phyloP scores from a whole-genome alignment of 2,329 filamentous ascomycete genomes.

The Parastagonospora avenae region DNA sequence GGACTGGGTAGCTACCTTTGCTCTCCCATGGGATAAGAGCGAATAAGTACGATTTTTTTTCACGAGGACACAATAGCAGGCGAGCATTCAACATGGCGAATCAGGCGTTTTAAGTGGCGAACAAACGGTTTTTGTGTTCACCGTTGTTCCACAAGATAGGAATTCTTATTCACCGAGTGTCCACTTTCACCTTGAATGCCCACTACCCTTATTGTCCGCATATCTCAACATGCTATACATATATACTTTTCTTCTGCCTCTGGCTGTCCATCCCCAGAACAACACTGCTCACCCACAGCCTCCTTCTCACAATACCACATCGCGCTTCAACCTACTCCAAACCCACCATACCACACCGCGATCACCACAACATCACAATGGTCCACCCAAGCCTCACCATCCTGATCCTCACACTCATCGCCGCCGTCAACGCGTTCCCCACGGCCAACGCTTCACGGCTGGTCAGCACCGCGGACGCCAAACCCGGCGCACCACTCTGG shows the following conservation, averaged over 20 bases:
- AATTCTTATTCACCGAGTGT: not conserved
- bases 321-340: not conserved
- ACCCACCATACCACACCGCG: not conserved
- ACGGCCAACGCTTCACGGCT: too few species aligned
- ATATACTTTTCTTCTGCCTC: not conserved
- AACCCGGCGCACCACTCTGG: not conserved
- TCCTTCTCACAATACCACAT: not conserved
- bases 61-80: constrained; percentile 2
- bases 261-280: not conserved
- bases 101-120: constrained; percentile 23
- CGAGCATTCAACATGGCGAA: constrained; percentile 17
- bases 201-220: not conserved
- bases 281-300: not conserved
- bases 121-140: constrained; percentile 18
- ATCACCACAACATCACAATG: not conserved
- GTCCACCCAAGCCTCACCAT: not conserved
- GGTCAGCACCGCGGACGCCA: not conserved
- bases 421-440: not conserved
- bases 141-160: constrained; percentile 15
- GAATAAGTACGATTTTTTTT: constrained; percentile 12
- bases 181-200: constrained; percentile 5
- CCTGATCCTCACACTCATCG: not conserved
- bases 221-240: not conserved
- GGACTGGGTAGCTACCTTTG: constrained; percentile 51
- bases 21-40: constrained; percentile 46